Evolutionary conservation across 805 yeast species (phyloP), one percentile per base, ranked within the genome.

Genomic region (Huiozyma naganishii): DNA sequence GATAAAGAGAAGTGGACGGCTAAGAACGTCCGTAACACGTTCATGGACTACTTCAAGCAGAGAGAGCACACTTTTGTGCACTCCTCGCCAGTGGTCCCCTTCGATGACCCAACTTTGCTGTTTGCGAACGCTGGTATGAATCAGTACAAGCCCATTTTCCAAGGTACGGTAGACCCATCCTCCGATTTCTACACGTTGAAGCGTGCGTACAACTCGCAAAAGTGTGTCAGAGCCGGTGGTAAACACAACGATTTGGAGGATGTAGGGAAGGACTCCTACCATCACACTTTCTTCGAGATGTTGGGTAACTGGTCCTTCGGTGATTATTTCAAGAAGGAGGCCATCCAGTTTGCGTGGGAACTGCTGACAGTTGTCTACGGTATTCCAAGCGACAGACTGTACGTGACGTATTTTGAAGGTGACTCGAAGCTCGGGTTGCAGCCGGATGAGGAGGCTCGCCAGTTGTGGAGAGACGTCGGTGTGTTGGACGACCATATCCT

Each of bases 251-350:
- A 92, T 70, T 77, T 92, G 61, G 99, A 92, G 64, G 99, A 92
- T 66, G 99, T 92, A 40, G 99, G 99, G 51, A 80, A 83, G 59
- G 99, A 92, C 67, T 86, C 95, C 42, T 92, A 92, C 62, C 99
- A 92, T 65, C 99, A 92, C 66, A 92, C 99, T 12, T 94, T 94
- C 62, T 92, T 92, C 56, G 99, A 92, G 70, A 92, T 92, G 99
- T 76, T 92, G 68, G 99, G 99, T 59, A 92, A 92, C 73, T 92
- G 99, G 99, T 92, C 98, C 6, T 92, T 92, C 66, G 99, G 99
- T 58, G 98, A 92, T 68, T 92, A 92, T 65, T 92, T 92, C 79
- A 92, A 92, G 66, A 77, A 83, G 57, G 98, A 88, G 61, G 97
- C 97, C 42, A 82, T 89, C 57, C 67, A 68, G 7, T 85, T 74